phyloP scores from a whole-genome alignment of 345 rosid species.

The Combretum micranthum region DNA sequence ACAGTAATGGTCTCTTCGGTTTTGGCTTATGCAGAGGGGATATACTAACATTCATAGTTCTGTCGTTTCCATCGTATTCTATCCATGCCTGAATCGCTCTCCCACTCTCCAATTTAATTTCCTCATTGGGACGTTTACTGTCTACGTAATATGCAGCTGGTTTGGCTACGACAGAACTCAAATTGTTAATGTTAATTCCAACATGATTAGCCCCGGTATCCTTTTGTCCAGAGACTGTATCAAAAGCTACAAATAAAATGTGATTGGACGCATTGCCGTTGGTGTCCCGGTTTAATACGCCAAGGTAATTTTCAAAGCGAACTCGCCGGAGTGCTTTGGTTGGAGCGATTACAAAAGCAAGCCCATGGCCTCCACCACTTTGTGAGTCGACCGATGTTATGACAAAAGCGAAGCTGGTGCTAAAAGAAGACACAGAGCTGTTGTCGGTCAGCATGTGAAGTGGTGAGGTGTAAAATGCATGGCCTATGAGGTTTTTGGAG shows the following conservation, averaged over 20 bases:
- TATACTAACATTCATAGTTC: conserved; percentile 30
- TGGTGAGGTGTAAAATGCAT: neutral
- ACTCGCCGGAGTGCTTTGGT: neutral
- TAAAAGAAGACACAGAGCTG: neutral
- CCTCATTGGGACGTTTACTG: conserved; percentile 1
- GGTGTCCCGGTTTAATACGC: neutral
- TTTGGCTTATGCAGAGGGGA: conserved; percentile 26
- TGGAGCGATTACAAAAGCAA: neutral
- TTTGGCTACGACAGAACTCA: conserved; percentile 19
- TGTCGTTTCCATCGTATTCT: conserved; percentile 29
- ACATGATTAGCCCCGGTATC: conserved; percentile 19
- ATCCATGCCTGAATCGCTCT: conserved; percentile 37
- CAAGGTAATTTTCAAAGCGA: neutral
- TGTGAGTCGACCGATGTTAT: too few relatives aligned
- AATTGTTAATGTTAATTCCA: conserved; percentile 32
- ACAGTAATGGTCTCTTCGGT: conserved; percentile 35
- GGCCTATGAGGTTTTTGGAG: neutral
- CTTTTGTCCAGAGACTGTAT: conserved; percentile 12
- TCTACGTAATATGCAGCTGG: conserved; percentile 36
- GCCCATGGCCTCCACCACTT: neutral
- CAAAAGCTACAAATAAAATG: conserved; percentile 50
- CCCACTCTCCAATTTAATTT: conserved; percentile 18
- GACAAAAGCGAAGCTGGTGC: neutral
- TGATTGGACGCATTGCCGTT: conserved; percentile 11
- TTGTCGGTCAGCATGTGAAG: neutral